These are phyloP conservation scores for Pichia terricola DNA, from an alignment of 1,139 yeast genomes.

Conservation along the genomic window DNA sequence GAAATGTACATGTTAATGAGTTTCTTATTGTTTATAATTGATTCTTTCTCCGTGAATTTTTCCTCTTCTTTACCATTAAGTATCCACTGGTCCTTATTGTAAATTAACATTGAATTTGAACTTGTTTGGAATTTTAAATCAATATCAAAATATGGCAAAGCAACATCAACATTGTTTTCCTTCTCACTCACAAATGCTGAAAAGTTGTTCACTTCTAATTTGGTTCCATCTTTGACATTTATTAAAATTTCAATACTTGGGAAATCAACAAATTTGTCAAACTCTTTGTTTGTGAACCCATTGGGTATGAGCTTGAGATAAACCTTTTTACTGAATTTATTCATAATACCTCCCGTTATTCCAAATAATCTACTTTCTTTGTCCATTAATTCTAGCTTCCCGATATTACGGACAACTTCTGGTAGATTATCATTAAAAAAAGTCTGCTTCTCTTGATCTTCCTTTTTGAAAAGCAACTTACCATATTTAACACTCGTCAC, in stretches of 20 bases:
- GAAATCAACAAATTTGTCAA: conserved; percentile 22
- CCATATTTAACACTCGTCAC: conserved; percentile 22
- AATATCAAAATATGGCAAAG: conserved; percentile 15
- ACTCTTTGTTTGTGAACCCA: conserved; percentile 23
- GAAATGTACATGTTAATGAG: conserved; percentile 8
- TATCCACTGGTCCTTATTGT: conserved; percentile 13
- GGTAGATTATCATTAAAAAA: conserved; percentile 34
- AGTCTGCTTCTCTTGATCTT: conserved; percentile 4
- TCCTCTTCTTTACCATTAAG: conserved; percentile 7
- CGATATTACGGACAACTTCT: conserved; percentile 30
- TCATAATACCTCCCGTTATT: conserved; percentile 24
- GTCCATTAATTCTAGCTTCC: conserved; percentile 29
- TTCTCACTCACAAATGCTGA: conserved; percentile 18
- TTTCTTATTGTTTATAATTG: conserved; percentile 4
- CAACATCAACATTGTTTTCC: conserved; percentile 18
- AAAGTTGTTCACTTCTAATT: conserved; percentile 16
- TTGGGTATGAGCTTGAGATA: conserved; percentile 41
- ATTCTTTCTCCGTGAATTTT: conserved; percentile 3
- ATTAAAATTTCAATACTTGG: conserved; percentile 46
- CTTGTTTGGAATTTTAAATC: conserved; percentile 23
- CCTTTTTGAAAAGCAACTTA: conserved; percentile 14
- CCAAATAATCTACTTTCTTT: conserved; percentile 20
- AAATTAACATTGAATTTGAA: conserved; percentile 18
- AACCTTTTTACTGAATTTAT: conserved; percentile 32
- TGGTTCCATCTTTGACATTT: conserved; percentile 29